phyloP scores from a whole-genome alignment of 2,329 filamentous ascomycete species.

The Leptographium radiaticola region DNA sequence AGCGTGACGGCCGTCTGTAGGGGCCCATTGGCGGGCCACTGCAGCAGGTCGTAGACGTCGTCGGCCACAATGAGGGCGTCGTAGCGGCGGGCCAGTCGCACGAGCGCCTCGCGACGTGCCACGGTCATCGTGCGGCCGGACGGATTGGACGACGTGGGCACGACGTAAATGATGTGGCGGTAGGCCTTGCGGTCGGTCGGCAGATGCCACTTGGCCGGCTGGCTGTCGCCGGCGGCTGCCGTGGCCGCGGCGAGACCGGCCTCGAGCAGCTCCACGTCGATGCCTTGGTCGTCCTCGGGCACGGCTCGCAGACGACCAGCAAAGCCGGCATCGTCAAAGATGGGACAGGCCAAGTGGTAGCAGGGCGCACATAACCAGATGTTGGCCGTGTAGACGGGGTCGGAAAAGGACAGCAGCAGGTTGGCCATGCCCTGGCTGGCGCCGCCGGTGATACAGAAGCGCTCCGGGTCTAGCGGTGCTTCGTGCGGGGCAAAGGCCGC shows the following conservation, averaged over 20 bases:
- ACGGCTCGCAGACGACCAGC: conserved; percentile 51
- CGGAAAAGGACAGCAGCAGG: conserved; percentile 67
- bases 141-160: conserved; percentile 83
- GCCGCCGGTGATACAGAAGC: conserved; percentile 73
- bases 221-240: not conserved
- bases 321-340: conserved; percentile 74
- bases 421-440: conserved; percentile 73
- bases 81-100: conserved; percentile 62
- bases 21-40: conserved; percentile 44
- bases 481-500: conserved; percentile 35
- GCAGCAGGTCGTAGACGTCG: conserved; percentile 89
- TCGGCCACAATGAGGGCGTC: conserved; percentile 78
- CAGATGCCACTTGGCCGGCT: conserved; percentile 13
- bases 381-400: conserved; percentile 59
- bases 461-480: conserved; percentile 27
- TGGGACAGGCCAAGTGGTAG: conserved; percentile 74
- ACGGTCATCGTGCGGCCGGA: conserved; percentile 72
- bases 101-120: conserved; percentile 50
- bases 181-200: conserved; percentile 59
- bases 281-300: conserved; percentile 64
- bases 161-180: conserved; percentile 75
- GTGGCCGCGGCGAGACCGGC: conserved; percentile 18
- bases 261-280: conserved; percentile 53
- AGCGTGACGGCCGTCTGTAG: conserved; percentile 18
- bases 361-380: conserved; percentile 74